Evolutionary conservation across 768 basidiomycete species (phyloP), one percentile per base, ranked within the genome.

Genomic region (Tubosaeta brunneosetosa): DNA sequence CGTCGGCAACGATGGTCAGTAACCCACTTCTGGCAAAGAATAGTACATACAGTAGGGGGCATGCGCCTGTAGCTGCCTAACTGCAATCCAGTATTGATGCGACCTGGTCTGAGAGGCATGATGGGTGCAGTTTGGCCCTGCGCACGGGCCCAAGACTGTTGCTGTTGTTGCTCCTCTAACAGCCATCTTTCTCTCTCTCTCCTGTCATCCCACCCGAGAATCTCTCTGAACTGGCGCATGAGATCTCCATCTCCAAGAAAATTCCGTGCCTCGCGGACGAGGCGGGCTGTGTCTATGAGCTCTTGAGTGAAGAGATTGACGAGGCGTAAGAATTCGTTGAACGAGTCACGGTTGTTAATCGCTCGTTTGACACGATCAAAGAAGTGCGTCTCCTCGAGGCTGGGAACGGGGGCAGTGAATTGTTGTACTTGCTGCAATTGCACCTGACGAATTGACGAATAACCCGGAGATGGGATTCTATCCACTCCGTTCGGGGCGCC

Each of bases 231-330:
- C 60, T 87, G 85, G 38, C 75, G 77, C 78, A 91, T 81, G 17
- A 97, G 72, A 42, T 94, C 92, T 12, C 81, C 79, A 6, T 92
- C 87, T 0, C 82, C 82, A 69, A 84, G 74, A 66, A 90, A 98
- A 53, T 84, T 79, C 22, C 82, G 75, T 32, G 84, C 84, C 61
- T 94, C 88, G 57, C 88, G 84, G 44, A 98, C 79, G 9, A 98
- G 79, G 14, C 86, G 83, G 25, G 84, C 81, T 2, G 85, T 82
- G 61, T 97, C 94, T 60, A 99, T 95, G 63, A 91, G 84, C 55
- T 94, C 91, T 65, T 95, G 92, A 2, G 91, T 89, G 64, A 94
- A 99, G 2, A 99, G 78, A 68, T 98, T 97, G 59, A 97, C 81
- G 42, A 98, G 75, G 65, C 94, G 97, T 55, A 99, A 73, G 71